These are phyloP conservation scores for Artomyces pyxidatus DNA, from an alignment of 768 basidiomycete species.

Conservation along the genomic window DNA sequence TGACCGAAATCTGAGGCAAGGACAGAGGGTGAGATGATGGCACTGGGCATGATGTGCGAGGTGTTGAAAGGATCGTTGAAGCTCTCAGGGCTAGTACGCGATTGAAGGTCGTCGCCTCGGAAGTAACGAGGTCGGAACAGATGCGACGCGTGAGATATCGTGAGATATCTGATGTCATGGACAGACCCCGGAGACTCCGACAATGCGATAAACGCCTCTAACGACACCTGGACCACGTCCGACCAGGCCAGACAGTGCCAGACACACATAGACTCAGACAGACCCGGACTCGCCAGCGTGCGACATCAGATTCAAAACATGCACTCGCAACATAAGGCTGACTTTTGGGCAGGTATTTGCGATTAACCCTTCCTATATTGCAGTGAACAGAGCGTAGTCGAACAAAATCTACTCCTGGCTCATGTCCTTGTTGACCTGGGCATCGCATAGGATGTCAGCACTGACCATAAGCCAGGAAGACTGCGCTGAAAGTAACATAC, in stretches of 20 bases:
- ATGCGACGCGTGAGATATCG: too few relatives aligned
- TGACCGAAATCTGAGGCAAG: conserved; percentile 97
- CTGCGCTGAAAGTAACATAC: conserved; percentile 40
- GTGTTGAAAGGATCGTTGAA: not conserved
- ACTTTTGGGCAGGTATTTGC: not conserved
- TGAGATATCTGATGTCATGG: too few relatives aligned
- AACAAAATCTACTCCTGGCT: conserved; percentile 21
- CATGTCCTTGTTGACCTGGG: conserved; percentile 63
- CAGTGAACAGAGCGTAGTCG: conserved; percentile 5
- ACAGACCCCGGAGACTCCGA: too few relatives aligned
- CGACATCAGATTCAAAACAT: not conserved
- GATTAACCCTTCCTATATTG: too few relatives aligned
- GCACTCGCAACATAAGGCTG: not conserved
- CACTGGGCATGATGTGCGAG: conserved; percentile 56
- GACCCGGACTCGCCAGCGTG: not conserved
- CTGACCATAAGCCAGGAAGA: not conserved
- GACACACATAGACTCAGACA: too few relatives aligned
- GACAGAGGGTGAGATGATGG: conserved; percentile 95
- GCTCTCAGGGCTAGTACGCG: too few relatives aligned
- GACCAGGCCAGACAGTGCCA: too few relatives aligned
- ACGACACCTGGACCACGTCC: too few relatives aligned
- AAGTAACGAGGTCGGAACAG: too few relatives aligned
- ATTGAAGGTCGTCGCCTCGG: too few relatives aligned
- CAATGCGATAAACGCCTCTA: too few relatives aligned
- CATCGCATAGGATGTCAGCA: not conserved